Base-by-base conservation (phyloP, 768 basidiomycete species). In the Favolaschia claudopus region DNA sequence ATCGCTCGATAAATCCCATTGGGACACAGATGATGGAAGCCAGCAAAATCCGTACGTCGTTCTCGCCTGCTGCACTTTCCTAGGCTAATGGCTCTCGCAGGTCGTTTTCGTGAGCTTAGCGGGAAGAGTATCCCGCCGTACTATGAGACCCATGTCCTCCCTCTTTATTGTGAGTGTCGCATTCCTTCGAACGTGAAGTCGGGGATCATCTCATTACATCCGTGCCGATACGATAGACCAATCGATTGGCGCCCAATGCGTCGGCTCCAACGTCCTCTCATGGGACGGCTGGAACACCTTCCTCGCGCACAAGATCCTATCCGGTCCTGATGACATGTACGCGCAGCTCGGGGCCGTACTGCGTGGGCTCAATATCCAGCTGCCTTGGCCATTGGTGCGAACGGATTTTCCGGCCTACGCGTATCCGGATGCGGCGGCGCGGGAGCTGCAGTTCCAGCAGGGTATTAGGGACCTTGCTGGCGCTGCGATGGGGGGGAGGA, bases 221-320 rank as follows among this genome's bases (percentile, higher is more conserved):
- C n/a, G n/a, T n/a, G n/a, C n/a, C n/a, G n/a, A 13, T 27, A 15
- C 32, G 33, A n/a, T 31, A 59, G 58, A 64, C 38, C 52, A 55
- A 38, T 51, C 57, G 12, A 54, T 64, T 32, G 62, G 62, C 42
- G 62, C 58, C 2, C 57, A 60, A 32, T 56, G 53, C 45, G 62
- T 58, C 1, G 62, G 54, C 29, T 9, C 52, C 8, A 64, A 60
- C 38, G 54, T 59, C n/a, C 58, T 64, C 3, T 59, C 62, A 2
- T 64, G 62, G 62, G 58, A 64, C 12, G 58, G 62, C 45, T 64
- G 62, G 62, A 58, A 64, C 45, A 60, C 62, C 5, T 59, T 49
- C 55, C 58, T 64, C n/a, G 53, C 57, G n/a, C 62, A 64, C 49
- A 64, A 64, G 53, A 64, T 64, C 36, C 58, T 64, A 28, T 38